These are phyloP conservation scores for Camellia oleifera DNA, from an alignment of 179 eudicot genomes.

Conservation along the genomic window DNA sequence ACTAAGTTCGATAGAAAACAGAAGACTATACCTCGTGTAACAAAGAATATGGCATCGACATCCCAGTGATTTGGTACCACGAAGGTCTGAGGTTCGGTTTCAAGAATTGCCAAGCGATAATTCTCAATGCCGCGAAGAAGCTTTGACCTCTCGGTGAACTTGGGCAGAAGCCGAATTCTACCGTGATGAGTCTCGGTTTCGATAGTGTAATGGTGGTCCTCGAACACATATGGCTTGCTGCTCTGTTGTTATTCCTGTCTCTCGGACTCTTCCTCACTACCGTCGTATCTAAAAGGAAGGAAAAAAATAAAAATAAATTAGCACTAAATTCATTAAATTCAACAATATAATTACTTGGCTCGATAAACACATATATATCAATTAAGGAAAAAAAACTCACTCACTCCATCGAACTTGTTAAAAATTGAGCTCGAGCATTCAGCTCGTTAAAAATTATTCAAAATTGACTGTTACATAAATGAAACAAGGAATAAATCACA, in stretches of 20 bases:
- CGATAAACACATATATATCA: no score
- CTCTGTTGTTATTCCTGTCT: neutral
- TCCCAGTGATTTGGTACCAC: slow-evolving; percentile 58
- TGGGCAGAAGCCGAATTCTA: slow-evolving; percentile 42
- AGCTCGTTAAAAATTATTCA: no score
- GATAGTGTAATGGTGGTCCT: slow-evolving; percentile 49
- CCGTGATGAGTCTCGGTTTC: slow-evolving; percentile 46
- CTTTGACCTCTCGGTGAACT: slow-evolving; percentile 50
- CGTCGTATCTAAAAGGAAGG: neutral
- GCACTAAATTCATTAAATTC: no score
- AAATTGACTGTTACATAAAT: no score
- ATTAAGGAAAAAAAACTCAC: no score
- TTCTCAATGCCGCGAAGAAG: slow-evolving; percentile 69
- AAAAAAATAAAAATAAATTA: no score
- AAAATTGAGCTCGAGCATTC: no score
- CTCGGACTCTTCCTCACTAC: neutral
- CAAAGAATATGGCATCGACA: slow-evolving; percentile 63
- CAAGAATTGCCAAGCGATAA: slow-evolving; percentile 54
- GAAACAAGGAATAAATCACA: no score
- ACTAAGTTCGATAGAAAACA: neutral
- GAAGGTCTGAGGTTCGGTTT: slow-evolving; percentile 75
- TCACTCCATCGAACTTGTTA: no score
- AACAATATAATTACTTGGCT: no score
- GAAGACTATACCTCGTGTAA: slow-evolving; percentile 48
- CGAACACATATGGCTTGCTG: slow-evolving; percentile 56